A percentile compares a stretch with the other conserved stretches of the same genome.
phyloP scores from a whole-genome alignment of 257 asterid genomes.

The Marsdenia floribunda region DNA sequence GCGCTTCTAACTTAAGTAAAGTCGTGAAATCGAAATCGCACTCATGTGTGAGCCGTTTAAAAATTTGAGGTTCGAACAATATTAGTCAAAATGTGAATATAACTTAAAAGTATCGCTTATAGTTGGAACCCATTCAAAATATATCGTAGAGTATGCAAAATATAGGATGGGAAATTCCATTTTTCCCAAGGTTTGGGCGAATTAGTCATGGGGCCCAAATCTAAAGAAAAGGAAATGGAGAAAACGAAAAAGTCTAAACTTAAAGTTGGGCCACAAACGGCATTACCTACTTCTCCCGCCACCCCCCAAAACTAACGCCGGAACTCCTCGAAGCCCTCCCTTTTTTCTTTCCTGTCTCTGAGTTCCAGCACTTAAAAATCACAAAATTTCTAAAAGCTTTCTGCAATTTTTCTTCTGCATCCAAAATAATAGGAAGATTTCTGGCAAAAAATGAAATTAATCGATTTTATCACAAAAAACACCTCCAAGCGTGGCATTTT shows the following conservation, averaged over 20 bases:
- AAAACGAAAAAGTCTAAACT: neutral
- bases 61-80: too few species aligned
- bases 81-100: too few species aligned
- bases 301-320: neutral
- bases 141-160: too few species aligned
- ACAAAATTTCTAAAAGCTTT: neutral
- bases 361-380: neutral
- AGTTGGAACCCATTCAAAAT: too few species aligned
- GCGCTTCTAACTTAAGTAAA: too few species aligned
- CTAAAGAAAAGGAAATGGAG: too few species aligned
- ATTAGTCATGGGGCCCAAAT: too few species aligned
- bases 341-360: neutral
- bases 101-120: too few species aligned
- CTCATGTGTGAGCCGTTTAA: too few species aligned
- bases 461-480: neutral
- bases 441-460: slow-evolving; percentile 7
- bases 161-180: too few species aligned
- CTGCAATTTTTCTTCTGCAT: neutral
- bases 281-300: slow-evolving; percentile 9
- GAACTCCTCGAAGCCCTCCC: neutral
- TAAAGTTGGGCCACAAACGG: neutral
- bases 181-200: neutral
- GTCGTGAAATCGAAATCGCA: too few species aligned
- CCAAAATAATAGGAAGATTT: slow-evolving; percentile 7
- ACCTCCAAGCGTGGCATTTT: slow-evolving; percentile 23